phyloP scores from a whole-genome alignment of 83 land plant genomes.

The Thuja plicata region DNA sequence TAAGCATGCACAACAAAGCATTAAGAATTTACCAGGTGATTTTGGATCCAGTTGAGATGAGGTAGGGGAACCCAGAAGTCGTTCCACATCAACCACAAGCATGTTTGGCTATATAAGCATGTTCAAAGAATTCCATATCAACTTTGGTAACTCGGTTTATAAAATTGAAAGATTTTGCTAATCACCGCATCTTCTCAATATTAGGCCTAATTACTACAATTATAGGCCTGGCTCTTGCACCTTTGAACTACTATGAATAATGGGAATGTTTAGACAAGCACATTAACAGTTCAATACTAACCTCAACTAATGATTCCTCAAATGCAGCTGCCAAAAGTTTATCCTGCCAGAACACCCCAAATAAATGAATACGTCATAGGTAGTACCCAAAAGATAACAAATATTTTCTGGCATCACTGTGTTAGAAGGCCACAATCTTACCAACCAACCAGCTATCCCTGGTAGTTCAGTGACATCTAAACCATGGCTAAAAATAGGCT shows the following conservation, averaged over 20 bases:
- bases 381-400: neutral
- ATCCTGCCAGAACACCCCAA: constrained; percentile 50
- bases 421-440: constrained; percentile 20
- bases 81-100: constrained; percentile 89
- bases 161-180: neutral
- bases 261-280: neutral
- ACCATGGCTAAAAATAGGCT: constrained; percentile 70
- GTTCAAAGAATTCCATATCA: neutral
- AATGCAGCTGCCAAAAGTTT: constrained; percentile 70
- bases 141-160: neutral
- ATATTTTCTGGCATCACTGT: neutral
- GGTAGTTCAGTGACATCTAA: constrained; percentile 85
- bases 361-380: neutral
- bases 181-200: neutral
- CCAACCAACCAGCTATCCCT: constrained; percentile 92
- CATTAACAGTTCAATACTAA: constrained; percentile 21
- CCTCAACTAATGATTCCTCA: constrained; percentile 92
- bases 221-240: neutral
- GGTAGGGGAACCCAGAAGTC: constrained; percentile 30
- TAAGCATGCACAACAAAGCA: neutral
- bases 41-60: constrained; percentile 29
- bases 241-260: neutral
- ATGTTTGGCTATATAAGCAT: constrained; percentile 80
- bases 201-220: neutral
- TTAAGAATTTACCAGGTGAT: constrained; percentile 34